These are phyloP conservation scores for Paramyrothecium roridum DNA, from an alignment of 2,329 filamentous ascomycete species.

Conservation along the genomic window DNA sequence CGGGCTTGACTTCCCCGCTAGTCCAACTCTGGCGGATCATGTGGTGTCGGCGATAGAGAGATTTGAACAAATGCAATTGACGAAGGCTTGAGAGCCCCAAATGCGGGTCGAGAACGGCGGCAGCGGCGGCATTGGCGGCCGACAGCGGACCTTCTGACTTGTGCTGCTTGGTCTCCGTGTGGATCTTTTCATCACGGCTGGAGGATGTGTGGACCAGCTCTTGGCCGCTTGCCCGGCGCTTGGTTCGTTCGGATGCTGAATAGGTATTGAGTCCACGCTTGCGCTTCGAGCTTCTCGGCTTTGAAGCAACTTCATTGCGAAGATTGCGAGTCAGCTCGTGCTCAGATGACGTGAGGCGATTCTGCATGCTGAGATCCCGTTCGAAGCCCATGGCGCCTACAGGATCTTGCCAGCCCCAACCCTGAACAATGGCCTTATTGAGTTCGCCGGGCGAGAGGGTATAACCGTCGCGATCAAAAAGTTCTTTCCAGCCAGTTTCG, in stretches of 20 bases:
- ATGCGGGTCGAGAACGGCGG: constrained; percentile 77
- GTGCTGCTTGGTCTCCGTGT: constrained; percentile 41
- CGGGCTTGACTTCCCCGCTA: constrained; percentile 75
- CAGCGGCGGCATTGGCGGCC: constrained; percentile 78
- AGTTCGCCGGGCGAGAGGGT: constrained; percentile 76
- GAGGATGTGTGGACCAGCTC: constrained; percentile 30
- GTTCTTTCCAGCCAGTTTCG: constrained; percentile 92
- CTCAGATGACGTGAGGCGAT: constrained; percentile 50
- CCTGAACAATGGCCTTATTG: constrained; percentile 79
- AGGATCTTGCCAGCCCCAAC: constrained; percentile 97
- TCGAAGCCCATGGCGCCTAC: constrained; percentile 73
- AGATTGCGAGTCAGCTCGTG: constrained; percentile 42
- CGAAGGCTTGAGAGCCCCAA: constrained; percentile 76
- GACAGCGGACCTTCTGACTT: constrained; percentile 80
- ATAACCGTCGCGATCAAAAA: constrained; percentile 84
- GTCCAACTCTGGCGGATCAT: constrained; percentile 94
- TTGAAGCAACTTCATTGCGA: constrained; percentile 39
- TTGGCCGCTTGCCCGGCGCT: constrained; percentile 49
- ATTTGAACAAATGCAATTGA: constrained; percentile 91
- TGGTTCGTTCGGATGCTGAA: constrained; percentile 45
- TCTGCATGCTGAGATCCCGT: constrained; percentile 67
- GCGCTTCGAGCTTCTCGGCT: constrained; percentile 50
- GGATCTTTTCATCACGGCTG: constrained; percentile 36
- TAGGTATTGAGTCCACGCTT: constrained; percentile 49
- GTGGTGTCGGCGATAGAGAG: constrained; percentile 88